These are phyloP conservation scores for Penicillium sp. DNA, from an alignment of 2,329 filamentous ascomycete genomes.

Conservation along the genomic window DNA sequence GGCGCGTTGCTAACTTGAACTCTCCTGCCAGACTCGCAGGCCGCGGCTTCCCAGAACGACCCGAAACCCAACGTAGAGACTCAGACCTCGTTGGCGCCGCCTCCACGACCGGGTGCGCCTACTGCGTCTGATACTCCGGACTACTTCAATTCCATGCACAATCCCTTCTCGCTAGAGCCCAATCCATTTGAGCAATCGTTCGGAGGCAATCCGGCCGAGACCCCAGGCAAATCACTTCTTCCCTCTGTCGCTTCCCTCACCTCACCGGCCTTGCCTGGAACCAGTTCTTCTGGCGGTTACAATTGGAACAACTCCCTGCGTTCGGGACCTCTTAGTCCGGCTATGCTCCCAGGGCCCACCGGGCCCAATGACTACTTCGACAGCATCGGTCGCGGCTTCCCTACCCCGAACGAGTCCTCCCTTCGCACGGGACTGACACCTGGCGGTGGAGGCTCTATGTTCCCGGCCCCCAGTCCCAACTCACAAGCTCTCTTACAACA, in stretches of 20 bases:
- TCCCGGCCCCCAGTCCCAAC: slow-evolving; percentile 85
- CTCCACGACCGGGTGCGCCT: slow-evolving; percentile 58
- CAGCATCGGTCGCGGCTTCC: slow-evolving; percentile 77
- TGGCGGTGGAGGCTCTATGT: slow-evolving; percentile 95
- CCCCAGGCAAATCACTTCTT: slow-evolving; percentile 76
- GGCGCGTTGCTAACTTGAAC: slow-evolving; percentile 21
- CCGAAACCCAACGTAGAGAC: slow-evolving; percentile 51
- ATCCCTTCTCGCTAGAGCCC: slow-evolving; percentile 64
- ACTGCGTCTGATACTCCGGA: slow-evolving; percentile 59
- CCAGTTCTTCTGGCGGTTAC: slow-evolving; percentile 65
- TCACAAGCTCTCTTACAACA: slow-evolving; percentile 79
- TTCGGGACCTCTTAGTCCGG: slow-evolving; percentile 90
- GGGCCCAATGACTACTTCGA: slow-evolving; percentile 83
- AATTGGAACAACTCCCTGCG: slow-evolving; percentile 86
- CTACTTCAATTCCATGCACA: slow-evolving; percentile 63
- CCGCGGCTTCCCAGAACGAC: slow-evolving; percentile 33
- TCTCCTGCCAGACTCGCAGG: slow-evolving; percentile 27
- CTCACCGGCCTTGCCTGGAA: slow-evolving; percentile 79
- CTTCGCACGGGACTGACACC: slow-evolving; percentile 88
- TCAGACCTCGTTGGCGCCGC: slow-evolving; percentile 66
- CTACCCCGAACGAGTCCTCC: slow-evolving; percentile 94
- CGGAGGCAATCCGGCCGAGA: slow-evolving; percentile 63
- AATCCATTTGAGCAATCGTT: slow-evolving; percentile 99
- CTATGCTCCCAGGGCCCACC: slow-evolving; percentile 85
- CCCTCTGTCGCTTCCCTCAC: slow-evolving; percentile 88